Evolutionary conservation across 2,329 filamentous ascomycete species (phyloP), one percentile per base, ranked within the genome.

Genomic region (Arthrobotrys pseudoclavata): DNA sequence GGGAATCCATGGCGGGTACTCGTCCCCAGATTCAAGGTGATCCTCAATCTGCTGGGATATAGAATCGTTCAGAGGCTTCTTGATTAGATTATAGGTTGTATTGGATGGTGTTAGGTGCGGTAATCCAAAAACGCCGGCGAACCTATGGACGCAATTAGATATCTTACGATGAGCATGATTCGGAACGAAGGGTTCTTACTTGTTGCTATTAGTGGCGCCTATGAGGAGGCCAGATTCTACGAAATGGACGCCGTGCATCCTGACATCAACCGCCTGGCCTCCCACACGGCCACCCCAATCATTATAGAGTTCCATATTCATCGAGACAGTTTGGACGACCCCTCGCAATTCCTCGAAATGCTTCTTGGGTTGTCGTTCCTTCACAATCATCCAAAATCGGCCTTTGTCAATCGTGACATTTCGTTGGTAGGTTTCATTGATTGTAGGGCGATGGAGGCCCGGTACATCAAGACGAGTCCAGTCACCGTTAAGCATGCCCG

Each of bases 141-240:
- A 88, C 20, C 72, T 76, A 70, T 47, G 2, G n/a, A 40, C 60
- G 42, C 13, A 47, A 72, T 79, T 69, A 74, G 9, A 26, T 34
- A 37, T 34, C 29, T 22, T 37, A 37, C 1, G 31, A 20, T 34
- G 10, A 26, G 60, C 26, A 66, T 47, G 13, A 37, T 31, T 12
- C 15, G 18, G 40, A 37, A 9, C 45, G 2, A n/a, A 24, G 40
- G 6, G 37, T 15, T 69, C 82, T 72, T 79, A 96, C 85, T 97
- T 97, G 82, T 97, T 92, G 83, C 94, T 97, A 57, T 94, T 95
- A 0, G 95, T 97, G 1, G 91, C 92, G 82, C 98, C 85, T 40
- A 98, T 85, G 61, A 96, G 89, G 13, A 90, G 88, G 1, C 96
- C 96, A 79, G 91, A 89, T n/a, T 88, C 87, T 42, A 91, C 90